Base-by-base conservation (phyloP, 805 yeast genomes). In the Lachancea kluyveri region DNA sequence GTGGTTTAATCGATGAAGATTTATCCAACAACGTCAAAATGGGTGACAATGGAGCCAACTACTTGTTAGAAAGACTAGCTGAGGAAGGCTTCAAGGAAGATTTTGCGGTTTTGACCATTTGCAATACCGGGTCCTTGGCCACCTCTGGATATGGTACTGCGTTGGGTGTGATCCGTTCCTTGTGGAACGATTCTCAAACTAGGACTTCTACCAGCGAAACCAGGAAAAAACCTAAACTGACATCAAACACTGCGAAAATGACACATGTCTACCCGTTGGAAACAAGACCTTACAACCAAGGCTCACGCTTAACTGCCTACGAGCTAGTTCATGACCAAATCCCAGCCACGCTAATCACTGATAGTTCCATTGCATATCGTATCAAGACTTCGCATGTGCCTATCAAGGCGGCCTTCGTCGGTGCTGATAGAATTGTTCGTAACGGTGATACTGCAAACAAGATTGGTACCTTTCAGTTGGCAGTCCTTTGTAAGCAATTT, bases 61-160 rank as follows among this genome's bases (percentile, higher is more conserved):
- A 77, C 64, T 76, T 85, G 33, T 45, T 56, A 17, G 53, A 70
- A 1, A 52, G 59, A 16, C 60, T 80, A 42, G 45, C 53, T 12
- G 41, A 57, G 11, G 72, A 77, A 40, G 60, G 65, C 4, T 77
- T 72, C 46, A 51, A 57, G 12, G 85, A 81, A 8, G 79, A 79
- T 4, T 78, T 87, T 52, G 74, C 94, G 1, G 88, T 86, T 3
- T 60, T 92, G 52, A 90, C 97, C 1, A 84, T 92, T 35, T 90
- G 98, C 60, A 90, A 90, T 60, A 90, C 98, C 1, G 98, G 98
- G 0, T 85, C 96, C 0, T 65, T 90, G 37, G 98, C 98, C 1
- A 90, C 98, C 1, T 85, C 97, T 4, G 97, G 97, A 2, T 90
- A 87, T 54, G 98, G 98, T 18, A 90, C 98, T 4, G 97, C 97